Evolutionary conservation across 768 basidiomycete species (phyloP).

Genomic region (Calocybe cyanea): DNA sequence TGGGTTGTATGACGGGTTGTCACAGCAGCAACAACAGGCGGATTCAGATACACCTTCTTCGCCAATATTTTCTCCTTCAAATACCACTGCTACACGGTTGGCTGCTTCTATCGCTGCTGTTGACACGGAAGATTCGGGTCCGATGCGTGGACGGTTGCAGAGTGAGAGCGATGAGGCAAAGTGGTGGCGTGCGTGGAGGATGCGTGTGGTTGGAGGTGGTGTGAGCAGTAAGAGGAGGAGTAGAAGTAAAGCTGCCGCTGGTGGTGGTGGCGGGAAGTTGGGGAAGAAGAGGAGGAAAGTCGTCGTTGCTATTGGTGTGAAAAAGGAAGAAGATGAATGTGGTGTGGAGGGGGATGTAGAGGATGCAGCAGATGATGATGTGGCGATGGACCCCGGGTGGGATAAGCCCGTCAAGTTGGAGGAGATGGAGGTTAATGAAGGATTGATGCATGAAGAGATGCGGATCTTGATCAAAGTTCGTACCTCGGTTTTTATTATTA

Average conservation of each 20-base stretch:
- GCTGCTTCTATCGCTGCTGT: too few relatives aligned
- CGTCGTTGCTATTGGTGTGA: slow-evolving; percentile 18
- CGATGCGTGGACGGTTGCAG: slow-evolving; percentile 8
- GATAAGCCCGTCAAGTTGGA: slow-evolving; percentile 53
- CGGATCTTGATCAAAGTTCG: slow-evolving; percentile 86
- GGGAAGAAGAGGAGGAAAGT: slow-evolving; percentile 42
- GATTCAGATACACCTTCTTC: slow-evolving; percentile 9
- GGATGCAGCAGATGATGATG: slow-evolving; percentile 32
- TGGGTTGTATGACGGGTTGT: slow-evolving; percentile 41
- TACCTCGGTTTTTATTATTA: too few relatives aligned
- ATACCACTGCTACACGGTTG: too few relatives aligned
- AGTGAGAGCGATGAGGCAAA: slow-evolving; percentile 24
- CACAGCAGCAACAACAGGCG: background rate
- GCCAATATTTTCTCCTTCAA: background rate
- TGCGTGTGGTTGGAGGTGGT: slow-evolving; percentile 3
- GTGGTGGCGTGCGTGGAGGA: slow-evolving; percentile 21
- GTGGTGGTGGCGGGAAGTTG: slow-evolving; percentile 16
- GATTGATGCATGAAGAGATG: slow-evolving; percentile 76
- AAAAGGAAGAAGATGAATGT: slow-evolving; percentile 18
- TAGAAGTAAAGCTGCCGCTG: slow-evolving; percentile 7
- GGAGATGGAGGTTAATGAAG: slow-evolving; percentile 64
- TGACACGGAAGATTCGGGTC: too few relatives aligned
- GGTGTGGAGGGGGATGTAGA: slow-evolving; percentile 20
- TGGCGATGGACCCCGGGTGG: slow-evolving; percentile 11
- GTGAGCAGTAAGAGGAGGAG: background rate